Base-by-base conservation (phyloP, 2,329 filamentous ascomycete genomes). In the Rhytidhysteron rufulum region DNA sequence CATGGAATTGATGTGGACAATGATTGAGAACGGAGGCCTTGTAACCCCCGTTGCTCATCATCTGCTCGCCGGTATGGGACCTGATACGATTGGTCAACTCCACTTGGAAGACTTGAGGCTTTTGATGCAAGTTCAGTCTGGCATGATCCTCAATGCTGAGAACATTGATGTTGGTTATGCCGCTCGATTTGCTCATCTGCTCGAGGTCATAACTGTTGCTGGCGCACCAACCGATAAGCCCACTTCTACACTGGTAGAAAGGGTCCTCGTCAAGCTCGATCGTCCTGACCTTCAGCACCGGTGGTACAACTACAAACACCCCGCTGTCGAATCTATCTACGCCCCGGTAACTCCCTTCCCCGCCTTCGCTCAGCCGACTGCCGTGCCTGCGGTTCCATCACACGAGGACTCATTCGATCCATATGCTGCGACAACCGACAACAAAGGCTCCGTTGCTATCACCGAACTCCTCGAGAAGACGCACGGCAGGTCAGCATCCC, bases 391-490 rank as follows among this genome's bases (percentile, higher is more conserved):
- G 5, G 73, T 77, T 5, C 75, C 82, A 4, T 77, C 78, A 39
- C 83, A 80, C 42, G 86, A 94, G 55, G 91, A 96, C 50, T 83
- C 82, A 6, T 94, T 85, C 56, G 93, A 98, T 59, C 93, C 93
- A 2, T 95, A 97, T 60, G 87, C 86, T 11, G 82, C 86, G 56
- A 89, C 80, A 50, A 95, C 88, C 24, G 93, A 98, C 65, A 91
- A 93, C 73, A 91, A 91, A 67, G 90, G 88, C 30, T 97, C 93
- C 10, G 85, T 89, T 13, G 75, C 88, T 43, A 96, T 97, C 57
- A 87, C 88, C 1, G 90, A 96, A 48, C 80, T 93, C 51, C 78
- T 97, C 17, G 91, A 97, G 70, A 87, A 85, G 55, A 78, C 80
- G 29, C 82, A 83, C 54, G 85, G 85, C 36, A 82, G 85, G 43